Evolutionary conservation across 441 rosid genomes (phyloP).

Genomic region (Hypseocharis bilobata): DNA sequence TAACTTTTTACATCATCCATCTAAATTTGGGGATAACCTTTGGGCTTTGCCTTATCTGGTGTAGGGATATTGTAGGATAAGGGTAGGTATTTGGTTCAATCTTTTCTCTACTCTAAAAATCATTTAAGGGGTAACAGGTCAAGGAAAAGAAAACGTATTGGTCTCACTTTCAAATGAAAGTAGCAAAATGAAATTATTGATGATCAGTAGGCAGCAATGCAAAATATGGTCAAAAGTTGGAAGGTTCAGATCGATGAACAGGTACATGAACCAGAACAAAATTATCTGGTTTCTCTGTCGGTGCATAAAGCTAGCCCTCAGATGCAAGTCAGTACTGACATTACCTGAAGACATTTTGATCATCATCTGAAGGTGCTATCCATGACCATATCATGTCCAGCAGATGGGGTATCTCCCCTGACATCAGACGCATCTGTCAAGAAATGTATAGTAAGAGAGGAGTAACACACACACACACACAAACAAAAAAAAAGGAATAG

Average conservation of each 20-base stretch:
- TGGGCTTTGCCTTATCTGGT: background rate
- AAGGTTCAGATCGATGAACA: background rate
- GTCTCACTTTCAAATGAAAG: too few species aligned
- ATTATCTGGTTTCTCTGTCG: background rate
- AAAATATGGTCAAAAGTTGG: too few species aligned
- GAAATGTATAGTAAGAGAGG: constrained; percentile 19
- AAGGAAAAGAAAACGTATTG: too few species aligned
- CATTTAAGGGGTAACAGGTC: too few species aligned
- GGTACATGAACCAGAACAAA: background rate
- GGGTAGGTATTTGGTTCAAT: too few species aligned
- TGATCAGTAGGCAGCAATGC: too few species aligned
- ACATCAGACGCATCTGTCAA: constrained; percentile 88
- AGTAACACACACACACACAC: background rate
- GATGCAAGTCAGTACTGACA: background rate
- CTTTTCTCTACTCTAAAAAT: too few species aligned
- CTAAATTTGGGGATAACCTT: background rate
- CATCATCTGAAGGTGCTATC: constrained; percentile 92
- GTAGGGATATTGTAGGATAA: background rate
- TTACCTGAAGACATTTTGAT: constrained; percentile 68
- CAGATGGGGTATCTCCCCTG: constrained; percentile 75
- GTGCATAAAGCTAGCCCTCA: background rate
- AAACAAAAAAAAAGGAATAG: background rate
- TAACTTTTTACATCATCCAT: background rate
- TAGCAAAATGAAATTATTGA: too few species aligned
- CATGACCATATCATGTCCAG: constrained; percentile 91